These are phyloP conservation scores for Rhizopogon roseolus DNA, from an alignment of 768 basidiomycete species.

Conservation along the genomic window DNA sequence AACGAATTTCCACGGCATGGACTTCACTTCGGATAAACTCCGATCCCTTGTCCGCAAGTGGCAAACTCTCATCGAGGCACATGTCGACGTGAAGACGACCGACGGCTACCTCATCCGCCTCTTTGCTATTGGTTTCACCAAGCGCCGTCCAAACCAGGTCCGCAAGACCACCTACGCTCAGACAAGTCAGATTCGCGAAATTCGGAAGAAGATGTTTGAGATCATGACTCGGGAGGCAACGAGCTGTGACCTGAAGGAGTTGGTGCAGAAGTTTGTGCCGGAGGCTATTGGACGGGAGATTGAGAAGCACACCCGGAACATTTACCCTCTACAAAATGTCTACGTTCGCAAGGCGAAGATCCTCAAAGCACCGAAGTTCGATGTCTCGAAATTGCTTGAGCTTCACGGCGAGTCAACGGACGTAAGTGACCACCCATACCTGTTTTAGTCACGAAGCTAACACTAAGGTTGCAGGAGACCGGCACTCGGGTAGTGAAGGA, in stretches of 20 bases:
- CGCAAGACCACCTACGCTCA: constrained; percentile 99
- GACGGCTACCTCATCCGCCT: constrained; percentile 99
- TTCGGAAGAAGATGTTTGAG: constrained; percentile 99
- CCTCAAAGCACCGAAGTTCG: constrained; percentile 96
- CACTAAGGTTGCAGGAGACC: constrained; percentile 61
- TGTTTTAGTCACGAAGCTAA: constrained; percentile 3
- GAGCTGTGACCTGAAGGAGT: constrained; percentile 94
- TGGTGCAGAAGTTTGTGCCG: constrained; percentile 98
- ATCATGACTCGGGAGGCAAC: constrained; percentile 95
- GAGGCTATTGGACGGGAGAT: constrained; percentile 99
- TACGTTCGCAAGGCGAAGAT: constrained; percentile 99
- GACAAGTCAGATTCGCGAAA: constrained; percentile 91
- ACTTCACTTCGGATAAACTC: constrained; percentile 99
- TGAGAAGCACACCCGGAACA: constrained; percentile 93
- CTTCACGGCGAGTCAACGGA: constrained; percentile 94
- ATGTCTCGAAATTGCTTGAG: constrained; percentile 92
- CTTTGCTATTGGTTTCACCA: constrained; percentile 98
- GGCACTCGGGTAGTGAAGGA: constrained; percentile 92
- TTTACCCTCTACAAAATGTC: constrained; percentile 99
- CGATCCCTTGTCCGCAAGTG: constrained; percentile 99
- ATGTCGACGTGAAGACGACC: constrained; percentile 98
- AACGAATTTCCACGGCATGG: constrained; percentile 99
- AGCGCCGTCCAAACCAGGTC: constrained; percentile 93
- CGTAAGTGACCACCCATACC: constrained; percentile 44
- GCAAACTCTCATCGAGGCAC: constrained; percentile 98